phyloP scores from a whole-genome alignment of 495 filamentous ascomycete species.

The Staphylotrichum longicolle region DNA sequence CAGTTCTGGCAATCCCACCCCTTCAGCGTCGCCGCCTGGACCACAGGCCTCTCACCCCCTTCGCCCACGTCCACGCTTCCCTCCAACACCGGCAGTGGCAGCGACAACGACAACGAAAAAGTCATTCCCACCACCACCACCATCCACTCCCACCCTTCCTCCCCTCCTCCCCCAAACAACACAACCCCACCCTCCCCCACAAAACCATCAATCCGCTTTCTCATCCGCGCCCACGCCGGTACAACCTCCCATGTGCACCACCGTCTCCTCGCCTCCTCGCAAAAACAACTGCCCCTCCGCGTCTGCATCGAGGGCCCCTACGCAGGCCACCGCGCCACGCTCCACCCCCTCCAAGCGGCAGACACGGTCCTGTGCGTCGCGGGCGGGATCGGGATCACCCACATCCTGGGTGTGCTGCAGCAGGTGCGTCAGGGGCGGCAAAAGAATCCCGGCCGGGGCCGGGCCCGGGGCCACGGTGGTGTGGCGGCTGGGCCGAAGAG shows the following conservation, averaged over 20 bases:
- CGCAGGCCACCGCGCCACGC: not conserved
- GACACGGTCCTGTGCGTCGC: not conserved
- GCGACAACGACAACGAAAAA: too few relatives aligned
- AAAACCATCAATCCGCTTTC: not conserved
- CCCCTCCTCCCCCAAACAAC: too few relatives aligned
- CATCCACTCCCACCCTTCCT: too few relatives aligned
- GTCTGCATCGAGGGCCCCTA: not conserved
- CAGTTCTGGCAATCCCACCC: not conserved
- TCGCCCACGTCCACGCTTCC: too few relatives aligned
- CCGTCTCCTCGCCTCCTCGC: not conserved
- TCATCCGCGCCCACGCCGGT: not conserved
- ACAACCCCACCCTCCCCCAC: too few relatives aligned
- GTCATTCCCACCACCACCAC: too few relatives aligned
- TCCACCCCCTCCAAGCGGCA: not conserved
- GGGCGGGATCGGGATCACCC: not conserved
- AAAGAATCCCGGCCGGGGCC: too few relatives aligned
- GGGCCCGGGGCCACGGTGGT: too few relatives aligned
- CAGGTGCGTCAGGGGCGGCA: not conserved
- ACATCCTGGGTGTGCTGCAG: not conserved
- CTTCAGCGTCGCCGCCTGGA: not conserved
- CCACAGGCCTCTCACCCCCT: too few relatives aligned
- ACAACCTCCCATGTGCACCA: not conserved
- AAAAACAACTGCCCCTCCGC: not conserved
- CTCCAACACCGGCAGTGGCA: not conserved
- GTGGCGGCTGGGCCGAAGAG: not conserved